Base-by-base conservation (phyloP, 1,284 basidiomycete species). In the Malassezia cuniculi region DNA sequence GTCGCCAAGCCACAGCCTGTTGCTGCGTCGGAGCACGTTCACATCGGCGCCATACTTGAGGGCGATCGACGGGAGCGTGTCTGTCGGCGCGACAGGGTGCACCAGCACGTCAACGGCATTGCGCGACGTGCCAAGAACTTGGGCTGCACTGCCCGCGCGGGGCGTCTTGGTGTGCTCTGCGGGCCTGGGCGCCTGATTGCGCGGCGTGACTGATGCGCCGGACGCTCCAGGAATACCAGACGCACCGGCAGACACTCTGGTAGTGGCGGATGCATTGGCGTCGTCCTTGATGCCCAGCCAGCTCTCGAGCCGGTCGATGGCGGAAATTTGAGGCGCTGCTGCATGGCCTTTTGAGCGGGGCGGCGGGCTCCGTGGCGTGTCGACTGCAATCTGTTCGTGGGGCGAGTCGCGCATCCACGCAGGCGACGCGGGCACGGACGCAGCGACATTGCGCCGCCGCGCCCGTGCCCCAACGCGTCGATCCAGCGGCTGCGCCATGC, bases 1-100 rank as follows among this genome's bases (percentile, higher is more conserved):
- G 38, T 66, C 62, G 22, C 60, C 58, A 4, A 58, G 58, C 62
- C 62, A 66, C 8, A 66, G 48, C 15, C 54, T 50, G 41, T 66
- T 66, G 16, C 55, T 54, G 19, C 55, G 53, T 20, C 60, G 52
- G 10, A 66, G 39, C 11, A 50, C 41, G 19, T 50, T 44, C 8
- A 52, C 56, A 30, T 66, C 60, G n/a, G 57, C 50, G 6, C 59
- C 59, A 32, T 66, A 66, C n/a, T 52, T 48, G 8, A 66, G 46
- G 5, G 62, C 54, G 22, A 66, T 33, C 10, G 54, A 49, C 3
- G 50, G 37, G 1, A 66, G 47, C 2, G 60, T 60, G 25, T 66
- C 62, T 12, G 43, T 44, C 2, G 58, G 47, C 3, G 39, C 32
- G 17, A 63, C 56, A 5, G 49, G 41, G 34, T 66, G 62, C n/a